Percentiles rank a stretch among this genome's conserved stretches.
Evolutionary conservation across 2,329 filamentous ascomycete genomes (phyloP).

Genomic region (Rhynchosporium agropyri): DNA sequence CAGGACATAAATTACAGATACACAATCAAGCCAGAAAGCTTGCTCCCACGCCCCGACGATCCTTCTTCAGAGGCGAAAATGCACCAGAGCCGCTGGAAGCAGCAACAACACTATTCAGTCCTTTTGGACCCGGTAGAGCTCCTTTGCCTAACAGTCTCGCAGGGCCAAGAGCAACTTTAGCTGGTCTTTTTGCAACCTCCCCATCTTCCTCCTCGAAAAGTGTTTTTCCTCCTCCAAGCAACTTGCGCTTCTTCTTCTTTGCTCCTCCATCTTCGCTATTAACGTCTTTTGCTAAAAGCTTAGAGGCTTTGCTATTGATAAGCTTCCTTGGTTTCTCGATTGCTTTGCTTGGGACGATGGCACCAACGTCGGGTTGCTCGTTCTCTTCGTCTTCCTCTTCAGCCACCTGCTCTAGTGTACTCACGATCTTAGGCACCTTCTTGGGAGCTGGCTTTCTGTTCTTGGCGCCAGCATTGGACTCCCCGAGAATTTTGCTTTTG

Average conservation of each 20-base stretch:
- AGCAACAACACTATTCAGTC: constrained; percentile 34
- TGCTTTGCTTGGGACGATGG: constrained; percentile 17
- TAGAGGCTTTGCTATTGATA: constrained; percentile 23
- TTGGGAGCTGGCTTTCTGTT: constrained; percentile 41
- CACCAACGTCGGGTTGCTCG: constrained; percentile 42
- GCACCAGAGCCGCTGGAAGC: constrained; percentile 50
- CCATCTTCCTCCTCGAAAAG: constrained; percentile 73
- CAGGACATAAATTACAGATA: constrained; percentile 1
- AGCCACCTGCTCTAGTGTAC: constrained; percentile 46
- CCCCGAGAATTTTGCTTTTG: constrained; percentile 48
- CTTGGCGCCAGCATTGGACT: constrained; percentile 43
- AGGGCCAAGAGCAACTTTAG: constrained; percentile 43
- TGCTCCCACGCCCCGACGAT: constrained; percentile 63
- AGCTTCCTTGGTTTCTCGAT: constrained; percentile 19
- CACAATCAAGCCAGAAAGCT: constrained; percentile 51
- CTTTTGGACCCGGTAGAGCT: constrained; percentile 36
- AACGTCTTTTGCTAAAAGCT: constrained; percentile 24
- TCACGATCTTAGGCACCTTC: constrained; percentile 37
- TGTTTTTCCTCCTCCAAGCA: constrained; percentile 64
- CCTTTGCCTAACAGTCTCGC: constrained; percentile 39
- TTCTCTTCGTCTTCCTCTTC: constrained; percentile 45
- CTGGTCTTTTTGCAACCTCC: constrained; percentile 46
- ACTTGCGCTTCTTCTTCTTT: constrained; percentile 72
- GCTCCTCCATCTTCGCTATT: constrained; percentile 43
- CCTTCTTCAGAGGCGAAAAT: constrained; percentile 75